Evolutionary conservation across 2,329 filamentous ascomycete species (phyloP), one percentile per base, ranked within the genome.

Genomic region (Phyllosticta citriasiana): DNA sequence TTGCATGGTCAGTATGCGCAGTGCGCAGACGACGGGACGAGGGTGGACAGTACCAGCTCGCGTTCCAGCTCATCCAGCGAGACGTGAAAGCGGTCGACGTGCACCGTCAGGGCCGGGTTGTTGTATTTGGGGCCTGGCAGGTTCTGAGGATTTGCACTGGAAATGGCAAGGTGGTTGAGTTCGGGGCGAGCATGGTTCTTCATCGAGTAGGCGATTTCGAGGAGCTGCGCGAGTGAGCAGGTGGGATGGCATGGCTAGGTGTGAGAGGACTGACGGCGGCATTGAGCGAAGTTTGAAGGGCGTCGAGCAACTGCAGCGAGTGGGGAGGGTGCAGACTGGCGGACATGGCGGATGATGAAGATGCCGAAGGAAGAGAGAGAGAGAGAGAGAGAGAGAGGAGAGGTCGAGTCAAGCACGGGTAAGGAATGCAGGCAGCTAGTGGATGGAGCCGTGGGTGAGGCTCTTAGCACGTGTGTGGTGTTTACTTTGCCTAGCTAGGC

Each of bases 61-160:
- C 73, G 72, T 65, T 81, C 79, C 14, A 82, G 72, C 62, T 77
- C 72, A 68, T 82, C 79, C n/a, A 82, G 74, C n/a, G 77, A 75
- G 55, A 78, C 73, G 65, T 82, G 77, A 63, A 79, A 82, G 64
- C 74, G 70, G 35, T 72, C 70, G 16, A 72, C 69, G 27, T 77
- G 76, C 16, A 66, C 67, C 2, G 78, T 74, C 14, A 81, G 67
- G 51, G 68, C 72, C 57, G 76, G 71, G 63, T 75, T 69, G 57
- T 67, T 71, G 64, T 66, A 69, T 68, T 70, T 72, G 33, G 74
- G 71, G 40, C 79, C 76, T 50, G 72, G 73, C 64, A 81, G 74
- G 57, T 78, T 72, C 63, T 75, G 73, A 27, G 76, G 79, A 22
- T 73, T 76, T 58, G 76, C 70, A 6, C n/a, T 47, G 40, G 57